Evolutionary conservation across 1,139 yeast species (phyloP).

Genomic region (Pneumocystis sp.): DNA sequence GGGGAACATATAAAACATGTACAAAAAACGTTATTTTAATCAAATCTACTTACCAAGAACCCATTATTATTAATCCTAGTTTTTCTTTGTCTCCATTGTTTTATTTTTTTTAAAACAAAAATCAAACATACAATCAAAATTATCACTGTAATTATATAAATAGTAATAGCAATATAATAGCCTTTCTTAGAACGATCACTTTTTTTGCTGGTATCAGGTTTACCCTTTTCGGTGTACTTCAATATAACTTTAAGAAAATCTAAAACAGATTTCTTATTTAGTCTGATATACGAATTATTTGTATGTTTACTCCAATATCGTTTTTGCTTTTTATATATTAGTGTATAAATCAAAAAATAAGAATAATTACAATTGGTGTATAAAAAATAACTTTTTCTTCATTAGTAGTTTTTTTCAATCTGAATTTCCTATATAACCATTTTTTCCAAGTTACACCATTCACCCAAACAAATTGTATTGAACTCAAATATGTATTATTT

Average conservation of each 20-base stretch:
- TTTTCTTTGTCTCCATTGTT: not conserved
- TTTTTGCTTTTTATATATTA: conserved; percentile 20
- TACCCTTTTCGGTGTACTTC: not conserved
- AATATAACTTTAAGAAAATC: not conserved
- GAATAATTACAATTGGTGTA: not conserved
- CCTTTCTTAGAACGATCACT: not conserved
- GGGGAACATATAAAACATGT: not conserved
- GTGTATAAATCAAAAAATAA: not conserved
- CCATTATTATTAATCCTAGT: not conserved
- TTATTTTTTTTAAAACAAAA: not conserved
- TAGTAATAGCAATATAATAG: not conserved
- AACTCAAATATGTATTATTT: conserved; percentile 19
- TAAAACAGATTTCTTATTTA: not conserved
- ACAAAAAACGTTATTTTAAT: not conserved
- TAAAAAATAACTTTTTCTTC: conserved; percentile 21
- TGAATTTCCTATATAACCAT: conserved; percentile 25
- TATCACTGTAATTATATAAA: not conserved
- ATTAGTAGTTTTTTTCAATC: conserved; percentile 16
- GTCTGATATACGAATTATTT: conserved; percentile 13
- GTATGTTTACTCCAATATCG: conserved; percentile 23
- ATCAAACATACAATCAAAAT: not conserved
- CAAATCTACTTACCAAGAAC: not conserved
- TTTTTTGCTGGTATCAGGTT: not conserved
- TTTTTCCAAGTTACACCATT: conserved; percentile 26
- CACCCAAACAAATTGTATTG: conserved; percentile 27